Conservation (phyloP, 345 rosid species). For the Dipteronia dyeriana region DNA sequence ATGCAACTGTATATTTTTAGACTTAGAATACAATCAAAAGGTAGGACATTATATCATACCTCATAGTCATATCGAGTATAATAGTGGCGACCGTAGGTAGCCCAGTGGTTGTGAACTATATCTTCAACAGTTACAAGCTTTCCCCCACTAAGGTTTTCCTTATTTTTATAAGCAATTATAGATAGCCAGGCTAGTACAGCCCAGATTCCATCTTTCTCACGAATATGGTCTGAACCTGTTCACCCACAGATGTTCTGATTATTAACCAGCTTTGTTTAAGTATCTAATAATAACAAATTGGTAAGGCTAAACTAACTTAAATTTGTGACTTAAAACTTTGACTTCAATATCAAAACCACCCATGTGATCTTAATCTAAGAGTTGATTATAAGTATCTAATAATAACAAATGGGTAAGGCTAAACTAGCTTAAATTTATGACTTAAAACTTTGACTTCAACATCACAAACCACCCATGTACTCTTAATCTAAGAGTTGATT, state of each 20-base stretch:
- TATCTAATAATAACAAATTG: not conserved
- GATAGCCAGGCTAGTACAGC: conserved; percentile 99
- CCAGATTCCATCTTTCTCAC: conserved; percentile 99
- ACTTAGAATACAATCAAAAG: not conserved
- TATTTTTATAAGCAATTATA: conserved; percentile 84
- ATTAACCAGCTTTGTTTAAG: conserved; percentile 13
- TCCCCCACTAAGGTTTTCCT: conserved; percentile 60
- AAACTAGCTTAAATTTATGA: no score
- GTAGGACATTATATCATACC: conserved; percentile 41
- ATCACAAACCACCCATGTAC: no score
- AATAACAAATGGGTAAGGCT: no score
- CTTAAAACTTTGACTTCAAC: no score
- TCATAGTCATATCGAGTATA: conserved; percentile 98
- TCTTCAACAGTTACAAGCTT: conserved; percentile 91
- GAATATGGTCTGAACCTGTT: conserved; percentile 94
- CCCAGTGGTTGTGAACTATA: conserved; percentile 91
- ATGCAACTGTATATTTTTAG: conserved; percentile 13
- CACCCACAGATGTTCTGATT: conserved; percentile 19
- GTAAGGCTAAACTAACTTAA: no score
- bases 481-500: no score
- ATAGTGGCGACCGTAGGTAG: conserved; percentile 89
- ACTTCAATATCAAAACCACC: no score
- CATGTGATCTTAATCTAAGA: no score
- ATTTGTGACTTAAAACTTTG: no score
- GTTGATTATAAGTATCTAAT: no score